These are phyloP conservation scores for Calycina herbarum DNA, from an alignment of 2,329 filamentous ascomycete genomes.

Conservation along the genomic window DNA sequence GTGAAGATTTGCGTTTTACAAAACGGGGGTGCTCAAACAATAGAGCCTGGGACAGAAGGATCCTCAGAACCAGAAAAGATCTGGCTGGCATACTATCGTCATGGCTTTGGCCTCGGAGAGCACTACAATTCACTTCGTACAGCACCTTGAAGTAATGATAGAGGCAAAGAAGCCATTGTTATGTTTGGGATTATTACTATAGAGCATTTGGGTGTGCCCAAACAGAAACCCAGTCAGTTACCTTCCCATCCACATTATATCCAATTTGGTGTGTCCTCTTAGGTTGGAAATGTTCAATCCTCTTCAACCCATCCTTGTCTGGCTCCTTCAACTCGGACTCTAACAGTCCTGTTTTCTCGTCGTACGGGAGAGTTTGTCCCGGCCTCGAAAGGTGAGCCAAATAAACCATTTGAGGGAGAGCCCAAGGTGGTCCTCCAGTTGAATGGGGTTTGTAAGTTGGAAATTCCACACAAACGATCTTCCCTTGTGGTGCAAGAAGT, in stretches of 20 bases:
- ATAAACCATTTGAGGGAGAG: constrained; percentile 68
- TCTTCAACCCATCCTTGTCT: constrained; percentile 41
- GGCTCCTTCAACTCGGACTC: constrained; percentile 48
- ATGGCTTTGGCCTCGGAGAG: constrained; percentile 91
- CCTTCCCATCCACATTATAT: constrained; percentile 45
- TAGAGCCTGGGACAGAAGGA: constrained; percentile 53
- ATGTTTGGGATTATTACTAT: constrained; percentile 4
- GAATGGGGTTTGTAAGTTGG: constrained; percentile 69
- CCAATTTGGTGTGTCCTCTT: constrained; percentile 50
- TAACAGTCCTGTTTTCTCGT: constrained; percentile 51
- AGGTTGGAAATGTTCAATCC: constrained; percentile 53
- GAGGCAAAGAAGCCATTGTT: background rate
- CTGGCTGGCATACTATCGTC: constrained; percentile 94
- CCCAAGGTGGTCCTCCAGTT: constrained; percentile 71
- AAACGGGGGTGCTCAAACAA: constrained; percentile 76
- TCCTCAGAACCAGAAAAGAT: constrained; percentile 52
- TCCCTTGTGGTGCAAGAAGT: constrained; percentile 51
- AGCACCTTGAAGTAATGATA: constrained; percentile 27
- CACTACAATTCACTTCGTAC: constrained; percentile 88
- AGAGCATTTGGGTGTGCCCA: constrained; percentile 43
- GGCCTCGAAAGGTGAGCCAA: constrained; percentile 69
- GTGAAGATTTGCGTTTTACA: constrained; percentile 85
- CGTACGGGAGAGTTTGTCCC: constrained; percentile 65
- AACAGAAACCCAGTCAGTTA: constrained; percentile 55
- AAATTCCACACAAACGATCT: constrained; percentile 71